A percentile compares a stretch with the other conserved stretches of the same genome.
phyloP scores from a whole-genome alignment of 2,329 filamentous ascomycete genomes.

The Monosporascus sp. region DNA sequence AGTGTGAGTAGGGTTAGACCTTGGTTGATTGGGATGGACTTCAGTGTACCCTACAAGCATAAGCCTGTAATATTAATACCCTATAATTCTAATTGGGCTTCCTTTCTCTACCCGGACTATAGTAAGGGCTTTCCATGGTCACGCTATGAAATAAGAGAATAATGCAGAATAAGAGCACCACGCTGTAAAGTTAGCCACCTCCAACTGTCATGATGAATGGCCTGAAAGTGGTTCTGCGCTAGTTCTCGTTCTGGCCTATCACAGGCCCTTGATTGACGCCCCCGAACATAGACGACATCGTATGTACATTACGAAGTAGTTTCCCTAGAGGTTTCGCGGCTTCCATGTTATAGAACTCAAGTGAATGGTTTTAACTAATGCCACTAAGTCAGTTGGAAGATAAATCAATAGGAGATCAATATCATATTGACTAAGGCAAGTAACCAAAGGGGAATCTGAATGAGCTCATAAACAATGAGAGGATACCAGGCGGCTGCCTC shows the following conservation, averaged over 20 bases:
- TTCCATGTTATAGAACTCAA: not conserved
- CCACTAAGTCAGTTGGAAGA: too few species aligned
- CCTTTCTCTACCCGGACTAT: not conserved
- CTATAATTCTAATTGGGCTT: not conserved
- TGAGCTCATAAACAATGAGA: too few species aligned
- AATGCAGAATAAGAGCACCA: not conserved
- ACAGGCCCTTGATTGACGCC: not conserved
- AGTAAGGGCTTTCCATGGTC: not conserved
- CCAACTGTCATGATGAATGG: not conserved
- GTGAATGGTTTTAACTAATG: too few species aligned
- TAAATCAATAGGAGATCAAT: too few species aligned
- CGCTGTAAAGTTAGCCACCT: too few species aligned
- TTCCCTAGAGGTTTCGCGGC: not conserved
- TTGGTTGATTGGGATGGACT: not conserved
- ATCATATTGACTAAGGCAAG: too few species aligned
- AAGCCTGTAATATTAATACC: not conserved
- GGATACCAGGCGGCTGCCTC: not conserved
- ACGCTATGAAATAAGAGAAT: not conserved
- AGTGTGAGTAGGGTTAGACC: not conserved
- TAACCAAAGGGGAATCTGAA: too few species aligned
- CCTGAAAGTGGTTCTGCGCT: not conserved
- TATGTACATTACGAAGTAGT: not conserved
- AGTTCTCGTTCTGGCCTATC: not conserved
- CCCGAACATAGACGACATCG: not conserved
- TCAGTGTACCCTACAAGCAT: not conserved